A percentile compares a stretch with the other conserved stretches of the same genome.
Evolutionary conservation across 139 green algal species (phyloP).

Genomic region (Chlamydomonas sphaeroides): DNA sequence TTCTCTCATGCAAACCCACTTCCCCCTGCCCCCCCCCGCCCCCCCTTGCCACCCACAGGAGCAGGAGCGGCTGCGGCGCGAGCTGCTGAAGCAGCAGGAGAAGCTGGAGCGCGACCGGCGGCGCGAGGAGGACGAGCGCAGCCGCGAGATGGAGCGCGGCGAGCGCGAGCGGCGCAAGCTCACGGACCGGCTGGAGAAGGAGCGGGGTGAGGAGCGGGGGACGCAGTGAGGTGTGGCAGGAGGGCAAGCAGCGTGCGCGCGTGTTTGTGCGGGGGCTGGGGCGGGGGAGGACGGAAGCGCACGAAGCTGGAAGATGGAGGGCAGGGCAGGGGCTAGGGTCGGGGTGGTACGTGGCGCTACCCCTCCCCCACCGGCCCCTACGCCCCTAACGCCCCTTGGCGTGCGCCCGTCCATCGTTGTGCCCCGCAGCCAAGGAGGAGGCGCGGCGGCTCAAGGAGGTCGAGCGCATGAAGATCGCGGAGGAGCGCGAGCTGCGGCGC

Average conservation of each 20-base stretch:
- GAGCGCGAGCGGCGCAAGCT: constrained; percentile 41
- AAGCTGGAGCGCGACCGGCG: constrained; percentile 33
- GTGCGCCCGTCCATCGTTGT: too few species aligned
- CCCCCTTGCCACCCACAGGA: background rate
- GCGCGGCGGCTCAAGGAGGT: constrained; percentile 34
- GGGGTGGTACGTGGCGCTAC: too few species aligned
- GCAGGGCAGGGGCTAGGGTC: too few species aligned
- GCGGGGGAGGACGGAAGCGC: too few species aligned
- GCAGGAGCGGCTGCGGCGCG: constrained; percentile 26
- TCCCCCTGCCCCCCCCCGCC: background rate
- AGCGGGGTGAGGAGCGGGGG: constrained; percentile 15
- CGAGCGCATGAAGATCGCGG: constrained; percentile 31
- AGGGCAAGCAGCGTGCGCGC: too few species aligned
- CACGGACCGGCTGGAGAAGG: constrained; percentile 42
- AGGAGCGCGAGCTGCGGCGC: constrained; percentile 60
- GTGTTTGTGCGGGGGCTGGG: too few species aligned
- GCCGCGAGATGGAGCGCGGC: constrained; percentile 49
- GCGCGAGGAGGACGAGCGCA: constrained; percentile 50
- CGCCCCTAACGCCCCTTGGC: too few species aligned
- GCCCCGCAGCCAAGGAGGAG: constrained; percentile 47
- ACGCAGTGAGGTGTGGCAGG: too few species aligned
- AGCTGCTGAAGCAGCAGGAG: constrained; percentile 34
- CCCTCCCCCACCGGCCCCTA: too few species aligned
- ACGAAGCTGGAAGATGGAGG: too few species aligned
- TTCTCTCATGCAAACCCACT: too few species aligned